Base-by-base conservation (phyloP, 495 filamentous ascomycete species). In the Apiosordaria backusii region DNA sequence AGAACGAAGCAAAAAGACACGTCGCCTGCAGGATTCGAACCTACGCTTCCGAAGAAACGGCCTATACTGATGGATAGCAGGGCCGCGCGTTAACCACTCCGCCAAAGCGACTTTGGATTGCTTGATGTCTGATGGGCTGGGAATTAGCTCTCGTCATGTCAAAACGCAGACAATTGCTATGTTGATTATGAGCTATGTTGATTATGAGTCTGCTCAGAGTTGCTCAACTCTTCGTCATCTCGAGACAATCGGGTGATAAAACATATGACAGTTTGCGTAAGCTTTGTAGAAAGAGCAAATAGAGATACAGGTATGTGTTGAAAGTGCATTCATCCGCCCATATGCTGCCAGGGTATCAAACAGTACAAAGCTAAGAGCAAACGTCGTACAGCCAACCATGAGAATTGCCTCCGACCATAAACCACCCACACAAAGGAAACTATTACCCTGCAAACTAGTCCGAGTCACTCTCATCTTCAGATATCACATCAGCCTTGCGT, bases 391-490 rank as follows among this genome's bases (percentile, higher is more conserved):
- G 35, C 16, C 53, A 13, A 67, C 27, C 60, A 57, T 45, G 16
- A 6, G 19, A 50, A 4, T 1, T 2, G 18, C 18, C 55, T 21
- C 9, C 21, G 18, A 55, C 18, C 19, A 1, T 5, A 21, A 62
- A 25, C 15, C 18, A 18, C 55, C 19, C 25, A 23, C 53, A 21
- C 10, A 25, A 15, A 26, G 22, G 54, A 6, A 45, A 2, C 35
- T 1, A 2, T n/a, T n/a, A n/a, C n/a, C 35, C 5, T 45, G 35
- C 35, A 7, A 45, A 55, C 69, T 67, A 83, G 50, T 82, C 81
- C 29, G 81, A 83, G 24, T 82, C 81, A 62, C 77, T 80, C 45
- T 83, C 81, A 29, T 76, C 76, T 5, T 72, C 80, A 53, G 82
- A 83, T 0, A 76, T 80, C 63, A 84, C 67, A 60, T 77, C 81